A percentile compares a stretch with the other conserved stretches of the same genome.
phyloP scores from a whole-genome alignment of 345 rosid species.

The Hibiscus tridactylites region DNA sequence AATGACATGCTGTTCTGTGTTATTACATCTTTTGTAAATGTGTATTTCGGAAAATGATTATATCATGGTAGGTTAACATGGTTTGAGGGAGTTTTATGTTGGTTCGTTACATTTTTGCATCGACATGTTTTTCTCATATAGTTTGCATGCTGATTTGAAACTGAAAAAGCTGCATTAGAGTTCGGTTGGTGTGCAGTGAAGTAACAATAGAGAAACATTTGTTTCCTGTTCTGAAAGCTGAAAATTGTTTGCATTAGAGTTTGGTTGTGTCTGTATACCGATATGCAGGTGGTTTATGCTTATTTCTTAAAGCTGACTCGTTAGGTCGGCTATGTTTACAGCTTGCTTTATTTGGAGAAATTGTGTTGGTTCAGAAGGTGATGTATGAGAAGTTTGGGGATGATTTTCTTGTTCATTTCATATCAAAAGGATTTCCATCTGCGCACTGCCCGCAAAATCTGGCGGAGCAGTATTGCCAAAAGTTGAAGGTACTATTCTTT shows the following conservation, averaged over 20 bases:
- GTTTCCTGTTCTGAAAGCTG: background rate
- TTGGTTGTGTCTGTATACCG: no score
- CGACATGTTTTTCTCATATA: background rate
- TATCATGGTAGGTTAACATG: background rate
- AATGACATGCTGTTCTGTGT: background rate
- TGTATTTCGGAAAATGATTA: background rate
- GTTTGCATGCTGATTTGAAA: no score
- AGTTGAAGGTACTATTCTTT: constrained; percentile 59
- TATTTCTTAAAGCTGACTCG: background rate
- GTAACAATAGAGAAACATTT: background rate
- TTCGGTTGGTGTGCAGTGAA: background rate
- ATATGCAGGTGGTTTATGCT: background rate
- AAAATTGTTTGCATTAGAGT: background rate
- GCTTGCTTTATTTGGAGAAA: constrained; percentile 79
- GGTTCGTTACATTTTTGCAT: background rate
- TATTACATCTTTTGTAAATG: background rate
- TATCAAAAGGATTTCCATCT: constrained; percentile 47
- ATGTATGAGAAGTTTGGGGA: constrained; percentile 91
- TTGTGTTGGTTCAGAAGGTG: constrained; percentile 78
- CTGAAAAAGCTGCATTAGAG: background rate
- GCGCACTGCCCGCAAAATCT: constrained; percentile 57
- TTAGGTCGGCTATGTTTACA: constrained; percentile 23
- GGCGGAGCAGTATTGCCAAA: constrained; percentile 74
- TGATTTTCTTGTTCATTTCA: constrained; percentile 55
- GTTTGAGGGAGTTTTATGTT: background rate